These are phyloP conservation scores for Immersiporthe knoxdaviesiana DNA, from an alignment of 2,329 filamentous ascomycete species.

Conservation along the genomic window DNA sequence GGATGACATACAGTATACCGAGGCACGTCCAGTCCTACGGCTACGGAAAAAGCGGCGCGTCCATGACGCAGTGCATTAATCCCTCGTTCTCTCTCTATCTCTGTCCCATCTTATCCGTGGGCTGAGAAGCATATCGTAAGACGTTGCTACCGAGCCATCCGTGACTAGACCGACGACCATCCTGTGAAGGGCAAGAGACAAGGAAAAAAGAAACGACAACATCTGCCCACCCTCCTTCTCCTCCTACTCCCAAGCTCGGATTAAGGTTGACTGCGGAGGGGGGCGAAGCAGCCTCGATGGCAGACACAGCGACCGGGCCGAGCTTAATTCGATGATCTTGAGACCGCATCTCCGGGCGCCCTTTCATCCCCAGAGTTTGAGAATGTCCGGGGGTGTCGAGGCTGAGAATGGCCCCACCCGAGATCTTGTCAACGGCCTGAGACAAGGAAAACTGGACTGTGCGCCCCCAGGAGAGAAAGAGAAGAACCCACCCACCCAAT, in stretches of 20 bases:
- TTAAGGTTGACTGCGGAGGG: background rate
- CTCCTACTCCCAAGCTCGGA: background rate
- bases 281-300: constrained; percentile 6
- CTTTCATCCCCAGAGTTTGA: constrained; percentile 3
- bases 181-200: background rate
- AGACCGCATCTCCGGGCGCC: background rate
- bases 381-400: constrained; percentile 1
- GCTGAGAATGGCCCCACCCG: background rate
- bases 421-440: constrained; percentile 1
- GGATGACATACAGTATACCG: background rate
- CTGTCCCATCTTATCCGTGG: background rate
- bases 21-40: background rate
- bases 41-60: background rate
- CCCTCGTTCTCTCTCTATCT: too few species aligned
- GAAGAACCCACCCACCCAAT: background rate
- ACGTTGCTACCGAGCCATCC: background rate
- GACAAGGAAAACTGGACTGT: background rate
- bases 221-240: background rate
- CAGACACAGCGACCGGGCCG: constrained; percentile 11
- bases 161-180: background rate
- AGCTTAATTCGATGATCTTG: background rate
- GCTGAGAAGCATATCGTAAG: background rate
- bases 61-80: background rate
- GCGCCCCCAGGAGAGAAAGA: background rate
- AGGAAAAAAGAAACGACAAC: too few species aligned